Percentiles rank a stretch among this genome's conserved stretches.
Conservation (phyloP, 148 eudicot genomes). For the Polygonum aviculare region DNA sequence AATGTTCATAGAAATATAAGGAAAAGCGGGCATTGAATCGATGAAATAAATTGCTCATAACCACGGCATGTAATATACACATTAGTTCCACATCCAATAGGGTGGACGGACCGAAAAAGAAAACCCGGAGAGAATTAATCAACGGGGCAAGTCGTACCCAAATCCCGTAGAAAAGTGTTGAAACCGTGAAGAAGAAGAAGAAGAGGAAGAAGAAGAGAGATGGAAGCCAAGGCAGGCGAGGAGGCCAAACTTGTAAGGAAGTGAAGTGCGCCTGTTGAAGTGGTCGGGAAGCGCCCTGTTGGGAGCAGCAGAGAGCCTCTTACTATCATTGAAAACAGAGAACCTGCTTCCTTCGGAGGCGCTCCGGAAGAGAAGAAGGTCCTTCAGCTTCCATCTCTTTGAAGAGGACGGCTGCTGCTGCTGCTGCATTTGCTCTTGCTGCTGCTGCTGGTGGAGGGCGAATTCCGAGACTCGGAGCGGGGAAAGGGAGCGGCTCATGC, state of each 20-base stretch:
- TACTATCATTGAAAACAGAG: neutral
- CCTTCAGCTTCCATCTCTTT: conserved; percentile 57
- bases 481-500: conserved; percentile 28
- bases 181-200: neutral
- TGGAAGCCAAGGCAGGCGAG: conserved; percentile 21
- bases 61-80: neutral
- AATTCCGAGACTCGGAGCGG: conserved; percentile 33
- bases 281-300: conserved; percentile 32
- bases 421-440: neutral
- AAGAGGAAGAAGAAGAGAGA: neutral
- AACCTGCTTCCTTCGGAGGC: conserved; percentile 75
- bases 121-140: neutral
- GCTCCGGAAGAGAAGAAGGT: conserved; percentile 63
- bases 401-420: conserved; percentile 5
- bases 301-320: neutral
- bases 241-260: conserved; percentile 25
- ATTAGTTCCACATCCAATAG: neutral
- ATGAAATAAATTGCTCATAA: too few relatives aligned
- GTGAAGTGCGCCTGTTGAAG: conserved; percentile 28
- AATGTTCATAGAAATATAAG: too few relatives aligned
- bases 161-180: neutral
- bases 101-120: too few relatives aligned
- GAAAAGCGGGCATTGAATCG: too few relatives aligned
- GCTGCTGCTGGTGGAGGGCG: conserved; percentile 20
- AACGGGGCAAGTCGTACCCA: neutral